Conservation (phyloP, 2,329 filamentous ascomycete species). For the Allantophomopsis lycopodina region DNA sequence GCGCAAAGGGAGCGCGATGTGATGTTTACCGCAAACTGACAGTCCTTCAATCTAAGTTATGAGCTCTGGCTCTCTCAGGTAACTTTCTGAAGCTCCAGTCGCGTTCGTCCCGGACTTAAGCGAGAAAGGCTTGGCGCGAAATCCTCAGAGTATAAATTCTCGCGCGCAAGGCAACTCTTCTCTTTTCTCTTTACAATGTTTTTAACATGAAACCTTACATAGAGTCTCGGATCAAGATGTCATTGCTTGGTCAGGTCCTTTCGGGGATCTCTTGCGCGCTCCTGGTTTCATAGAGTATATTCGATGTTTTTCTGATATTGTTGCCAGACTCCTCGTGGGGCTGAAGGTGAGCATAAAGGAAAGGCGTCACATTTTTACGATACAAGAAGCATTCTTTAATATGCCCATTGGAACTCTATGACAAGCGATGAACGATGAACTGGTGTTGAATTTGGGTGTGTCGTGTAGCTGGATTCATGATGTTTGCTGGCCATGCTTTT, state of each 20-base stretch:
- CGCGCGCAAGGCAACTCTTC: slow-evolving; percentile 2
- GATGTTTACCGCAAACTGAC: no score
- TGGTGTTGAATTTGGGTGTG: no score
- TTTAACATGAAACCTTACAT: slow-evolving; percentile 66
- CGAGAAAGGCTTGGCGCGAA: slow-evolving; percentile 2
- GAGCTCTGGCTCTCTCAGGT: no score
- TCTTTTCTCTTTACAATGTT: slow-evolving; percentile 53
- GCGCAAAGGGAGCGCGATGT: background rate
- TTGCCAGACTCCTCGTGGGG: slow-evolving; percentile 46
- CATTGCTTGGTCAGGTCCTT: slow-evolving; percentile 88
- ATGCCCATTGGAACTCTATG: no score
- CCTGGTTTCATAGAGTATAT: slow-evolving; percentile 86
- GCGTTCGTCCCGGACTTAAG: background rate
- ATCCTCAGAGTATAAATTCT: background rate
- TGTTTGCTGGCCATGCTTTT: no score
- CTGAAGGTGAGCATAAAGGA: slow-evolving; percentile 31
- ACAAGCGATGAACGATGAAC: no score
- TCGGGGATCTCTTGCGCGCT: slow-evolving; percentile 81
- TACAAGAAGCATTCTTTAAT: no score
- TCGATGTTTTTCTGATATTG: slow-evolving; percentile 55
- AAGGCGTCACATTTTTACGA: background rate
- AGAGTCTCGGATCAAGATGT: slow-evolving; percentile 97
- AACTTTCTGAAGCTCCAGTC: background rate
- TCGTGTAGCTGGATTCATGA: no score
- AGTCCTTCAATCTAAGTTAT: no score